A percentile compares a stretch with the other conserved stretches of the same genome.
phyloP scores from a whole-genome alignment of 441 rosid genomes.

The Biscutella auriculata region DNA sequence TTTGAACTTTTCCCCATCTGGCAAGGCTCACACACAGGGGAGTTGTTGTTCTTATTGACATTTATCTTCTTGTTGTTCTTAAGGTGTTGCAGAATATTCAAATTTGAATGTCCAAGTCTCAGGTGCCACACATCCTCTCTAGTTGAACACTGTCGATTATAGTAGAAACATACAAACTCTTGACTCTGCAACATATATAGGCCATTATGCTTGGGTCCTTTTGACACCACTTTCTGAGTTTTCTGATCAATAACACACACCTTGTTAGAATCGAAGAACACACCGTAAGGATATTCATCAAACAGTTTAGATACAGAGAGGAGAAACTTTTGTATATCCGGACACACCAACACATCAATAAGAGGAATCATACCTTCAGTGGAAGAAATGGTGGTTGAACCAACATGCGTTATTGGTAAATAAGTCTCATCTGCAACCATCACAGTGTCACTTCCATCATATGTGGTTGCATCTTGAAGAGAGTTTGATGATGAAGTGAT shows the following conservation, averaged over 20 bases:
- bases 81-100: background rate
- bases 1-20: background rate
- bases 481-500: too few species aligned
- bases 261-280: background rate
- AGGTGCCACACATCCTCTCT: background rate
- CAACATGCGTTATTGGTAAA: too few species aligned
- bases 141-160: background rate
- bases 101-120: background rate
- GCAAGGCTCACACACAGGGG: background rate
- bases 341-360: background rate
- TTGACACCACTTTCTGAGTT: background rate
- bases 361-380: background rate
- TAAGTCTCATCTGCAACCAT: too few species aligned
- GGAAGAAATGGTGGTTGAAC: too few species aligned
- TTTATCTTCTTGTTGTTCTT: background rate
- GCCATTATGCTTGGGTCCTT: background rate
- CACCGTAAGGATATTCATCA: background rate
- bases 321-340: background rate
- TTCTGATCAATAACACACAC: background rate
- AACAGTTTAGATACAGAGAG: background rate
- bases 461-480: too few species aligned
- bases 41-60: background rate
- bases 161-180: background rate
- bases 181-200: background rate
- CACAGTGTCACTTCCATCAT: too few species aligned